Conservation (phyloP, 1,284 basidiomycete species). For the Cryptococcus sp. region DNA sequence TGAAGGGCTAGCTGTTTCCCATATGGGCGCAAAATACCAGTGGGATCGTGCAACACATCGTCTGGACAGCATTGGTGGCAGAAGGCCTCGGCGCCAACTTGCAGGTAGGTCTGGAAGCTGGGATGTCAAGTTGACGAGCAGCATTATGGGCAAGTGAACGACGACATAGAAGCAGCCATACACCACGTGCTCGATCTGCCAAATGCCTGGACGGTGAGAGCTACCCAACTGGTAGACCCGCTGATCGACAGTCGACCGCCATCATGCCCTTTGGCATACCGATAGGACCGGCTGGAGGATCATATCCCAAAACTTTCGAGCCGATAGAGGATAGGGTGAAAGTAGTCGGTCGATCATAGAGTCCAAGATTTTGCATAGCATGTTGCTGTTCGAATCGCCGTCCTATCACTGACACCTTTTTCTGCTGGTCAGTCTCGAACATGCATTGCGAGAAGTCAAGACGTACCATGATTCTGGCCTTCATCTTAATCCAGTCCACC, state of each 20-base stretch:
- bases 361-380: too few relatives aligned
- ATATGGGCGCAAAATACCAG: constrained; percentile 5
- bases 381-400: too few relatives aligned
- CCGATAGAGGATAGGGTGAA: constrained; percentile 37
- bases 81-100: constrained; percentile 47
- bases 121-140: not conserved
- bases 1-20: not conserved
- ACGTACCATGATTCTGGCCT: too few relatives aligned
- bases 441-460: too few relatives aligned
- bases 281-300: constrained; percentile 9
- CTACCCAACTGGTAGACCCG: not conserved
- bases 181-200: not conserved
- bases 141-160: not conserved
- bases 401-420: too few relatives aligned
- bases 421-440: too few relatives aligned
- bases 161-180: not conserved
- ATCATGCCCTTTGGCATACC: constrained; percentile 46
- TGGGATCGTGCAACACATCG: constrained; percentile 40
- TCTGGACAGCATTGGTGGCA: constrained; percentile 43
- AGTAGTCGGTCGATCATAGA: constrained; percentile 10
- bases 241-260: constrained; percentile 19
- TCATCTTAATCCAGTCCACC: too few relatives aligned
- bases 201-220: not conserved
- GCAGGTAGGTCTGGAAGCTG: constrained; percentile 8
- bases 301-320: constrained; percentile 31